A percentile compares a stretch with the other conserved stretches of the same genome.
Evolutionary conservation across 345 rosid genomes (phyloP).

Genomic region (Hibiscus tridactylites): DNA sequence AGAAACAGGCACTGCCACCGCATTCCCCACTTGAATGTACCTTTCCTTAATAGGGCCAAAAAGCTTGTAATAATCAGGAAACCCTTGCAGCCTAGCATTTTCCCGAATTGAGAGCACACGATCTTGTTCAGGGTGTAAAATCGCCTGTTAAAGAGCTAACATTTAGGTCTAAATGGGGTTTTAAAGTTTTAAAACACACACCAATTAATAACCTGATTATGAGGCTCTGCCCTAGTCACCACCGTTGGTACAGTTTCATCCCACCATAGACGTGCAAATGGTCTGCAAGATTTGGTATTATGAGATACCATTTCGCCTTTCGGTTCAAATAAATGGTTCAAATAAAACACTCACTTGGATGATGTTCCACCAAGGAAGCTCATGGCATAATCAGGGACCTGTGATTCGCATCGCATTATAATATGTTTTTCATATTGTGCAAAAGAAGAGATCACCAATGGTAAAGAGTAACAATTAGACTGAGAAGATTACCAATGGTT

Average conservation of each 20-base stretch:
- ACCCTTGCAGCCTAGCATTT: slow-evolving; percentile 68
- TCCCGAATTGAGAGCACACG: slow-evolving; percentile 59
- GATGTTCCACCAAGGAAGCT: slow-evolving; percentile 19
- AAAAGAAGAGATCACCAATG: background rate
- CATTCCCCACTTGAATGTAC: no score
- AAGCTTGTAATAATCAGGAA: slow-evolving; percentile 53
- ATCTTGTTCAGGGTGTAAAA: slow-evolving; percentile 58
- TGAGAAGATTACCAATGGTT: slow-evolving; percentile 7
- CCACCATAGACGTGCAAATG: slow-evolving; percentile 82
- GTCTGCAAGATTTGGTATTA: slow-evolving; percentile 25
- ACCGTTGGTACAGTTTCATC: slow-evolving; percentile 79
- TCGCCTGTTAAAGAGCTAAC: slow-evolving; percentile 23
- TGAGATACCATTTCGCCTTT: background rate
- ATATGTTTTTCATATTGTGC: background rate
- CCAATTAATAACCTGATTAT: slow-evolving; percentile 44
- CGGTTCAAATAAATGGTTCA: background rate
- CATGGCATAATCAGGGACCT: slow-evolving; percentile 53
- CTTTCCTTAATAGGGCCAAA: slow-evolving; percentile 41
- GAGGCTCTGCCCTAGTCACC: slow-evolving; percentile 68
- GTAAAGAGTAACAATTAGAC: background rate
- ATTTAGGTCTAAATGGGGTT: background rate
- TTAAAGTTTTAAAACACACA: no score
- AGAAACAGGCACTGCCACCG: no score
- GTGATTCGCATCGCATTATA: background rate
- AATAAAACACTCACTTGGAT: slow-evolving; percentile 19